Base-by-base conservation (phyloP, 1,284 basidiomycete species). In the Schizophyllum amplum region DNA sequence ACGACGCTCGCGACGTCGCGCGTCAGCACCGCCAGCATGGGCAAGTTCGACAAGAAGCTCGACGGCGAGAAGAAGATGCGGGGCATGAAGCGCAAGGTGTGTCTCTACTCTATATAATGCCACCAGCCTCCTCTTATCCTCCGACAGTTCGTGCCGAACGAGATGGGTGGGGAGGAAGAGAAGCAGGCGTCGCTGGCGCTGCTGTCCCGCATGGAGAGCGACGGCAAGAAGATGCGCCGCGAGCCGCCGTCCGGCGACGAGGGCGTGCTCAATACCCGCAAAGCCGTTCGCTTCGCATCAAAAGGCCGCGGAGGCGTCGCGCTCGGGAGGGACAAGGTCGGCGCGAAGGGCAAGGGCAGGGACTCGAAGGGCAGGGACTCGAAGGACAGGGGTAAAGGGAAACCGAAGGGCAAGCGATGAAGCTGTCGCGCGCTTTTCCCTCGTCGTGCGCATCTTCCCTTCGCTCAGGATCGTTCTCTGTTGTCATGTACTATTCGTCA, bases 61-160 rank as follows among this genome's bases (percentile, higher is more conserved):
- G 87, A 94, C 53, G 94, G 94, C 21, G 96, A 99, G 72, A 90
- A 90, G 68, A 94, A 92, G 70, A 70, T 86, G 58, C 85, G 85
- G 58, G 94, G 95, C 5, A 72, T 95, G 58, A 98, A 98, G 75
- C 84, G 95, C 65, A 97, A 98, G n/a, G n/a, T n/a, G n/a, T n/a
- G n/a, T n/a, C n/a, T n/a, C n/a, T n/a, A n/a, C n/a, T n/a, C n/a
- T n/a, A n/a, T n/a, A n/a, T n/a, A n/a, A n/a, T n/a, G n/a, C n/a
- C n/a, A n/a, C n/a, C n/a, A n/a, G n/a, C n/a, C n/a, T n/a, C n/a
- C n/a, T n/a, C n/a, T n/a, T n/a, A n/a, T n/a, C n/a, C n/a, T n/a
- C n/a, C n/a, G n/a, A n/a, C n/a, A n/a, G 88, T 96, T 94, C 67
- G 90, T 90, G 5, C 84, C 92, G 0, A 81, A 85, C 6, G 92